phyloP scores from a whole-genome alignment of 345 rosid species.

The Punica granatum region DNA sequence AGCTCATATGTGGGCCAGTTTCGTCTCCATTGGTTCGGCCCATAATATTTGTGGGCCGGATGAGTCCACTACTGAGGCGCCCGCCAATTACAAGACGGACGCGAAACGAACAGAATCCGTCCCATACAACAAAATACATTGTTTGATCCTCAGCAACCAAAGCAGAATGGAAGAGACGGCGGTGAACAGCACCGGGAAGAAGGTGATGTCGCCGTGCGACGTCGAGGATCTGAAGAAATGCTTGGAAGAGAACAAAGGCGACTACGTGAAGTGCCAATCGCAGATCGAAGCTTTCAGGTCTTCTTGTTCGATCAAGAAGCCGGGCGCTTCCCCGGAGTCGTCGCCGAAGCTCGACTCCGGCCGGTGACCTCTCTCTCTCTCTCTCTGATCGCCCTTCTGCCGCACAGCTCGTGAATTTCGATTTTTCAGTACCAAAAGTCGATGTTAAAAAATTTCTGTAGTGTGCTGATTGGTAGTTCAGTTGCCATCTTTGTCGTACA shows the following conservation, averaged over 20 bases:
- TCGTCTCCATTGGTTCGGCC: neutral
- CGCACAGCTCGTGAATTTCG: neutral
- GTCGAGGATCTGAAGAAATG: slow-evolving; percentile 87
- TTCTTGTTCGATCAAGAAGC: slow-evolving; percentile 56
- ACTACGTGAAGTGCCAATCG: slow-evolving; percentile 54
- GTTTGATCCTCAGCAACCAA: no score
- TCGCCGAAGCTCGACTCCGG: neutral
- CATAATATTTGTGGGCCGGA: neutral
- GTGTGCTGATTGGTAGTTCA: neutral
- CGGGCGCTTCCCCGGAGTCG: slow-evolving; percentile 14
- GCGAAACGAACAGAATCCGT: no score
- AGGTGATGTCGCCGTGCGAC: slow-evolving; percentile 53
- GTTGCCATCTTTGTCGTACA: neutral
- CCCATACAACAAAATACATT: no score
- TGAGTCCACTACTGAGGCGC: neutral
- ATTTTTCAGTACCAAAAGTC: neutral
- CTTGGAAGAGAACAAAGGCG: slow-evolving; percentile 78
- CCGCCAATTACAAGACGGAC: no score
- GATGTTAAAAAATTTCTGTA: neutral
- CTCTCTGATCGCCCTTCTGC: neutral
- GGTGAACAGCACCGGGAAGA: slow-evolving; percentile 35
- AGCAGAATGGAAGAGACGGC: neutral
- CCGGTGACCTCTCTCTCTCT: no score
- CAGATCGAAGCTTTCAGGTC: slow-evolving; percentile 76
- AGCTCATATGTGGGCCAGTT: no score